Evolutionary conservation across 495 filamentous ascomycete species (phyloP).

Genomic region (Trichoderma asperelloides): DNA sequence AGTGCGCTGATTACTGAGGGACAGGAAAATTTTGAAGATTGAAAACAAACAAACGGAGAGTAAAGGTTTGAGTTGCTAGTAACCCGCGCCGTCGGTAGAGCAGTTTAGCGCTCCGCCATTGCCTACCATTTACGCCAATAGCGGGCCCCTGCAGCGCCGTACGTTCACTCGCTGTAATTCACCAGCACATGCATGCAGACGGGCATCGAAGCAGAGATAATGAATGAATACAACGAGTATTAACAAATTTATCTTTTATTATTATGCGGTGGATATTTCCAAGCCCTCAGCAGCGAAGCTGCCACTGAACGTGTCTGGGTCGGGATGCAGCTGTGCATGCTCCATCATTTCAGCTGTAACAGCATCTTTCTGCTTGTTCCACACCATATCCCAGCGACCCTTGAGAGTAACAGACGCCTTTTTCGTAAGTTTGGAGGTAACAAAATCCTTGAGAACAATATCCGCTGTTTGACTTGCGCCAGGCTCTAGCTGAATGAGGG

Average conservation of each 20-base stretch:
- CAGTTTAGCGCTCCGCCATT: not conserved
- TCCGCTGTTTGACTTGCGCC: conserved; percentile 20
- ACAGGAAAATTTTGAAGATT: not conserved
- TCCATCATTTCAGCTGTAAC: conserved; percentile 19
- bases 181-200: too few species aligned
- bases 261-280: not conserved
- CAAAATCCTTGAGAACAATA: conserved; percentile 19
- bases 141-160: too few species aligned
- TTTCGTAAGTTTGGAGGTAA: conserved; percentile 20
- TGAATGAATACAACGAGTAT: not conserved
- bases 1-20: not conserved
- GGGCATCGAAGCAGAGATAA: not conserved
- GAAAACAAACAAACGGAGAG: too few species aligned
- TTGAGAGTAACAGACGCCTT: conserved; percentile 18
- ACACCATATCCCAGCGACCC: conserved; percentile 25
- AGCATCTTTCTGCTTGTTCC: conserved; percentile 20
- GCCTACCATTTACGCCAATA: too few species aligned
- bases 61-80: too few species aligned
- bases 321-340: conserved; percentile 2
- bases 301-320: not conserved
- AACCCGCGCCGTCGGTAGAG: too few species aligned
- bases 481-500: conserved; percentile 34
- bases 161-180: too few species aligned
- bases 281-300: not conserved
- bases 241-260: too few species aligned